Conservation (phyloP, 2,329 filamentous ascomycete species). For the Colletotrichum agaves region DNA sequence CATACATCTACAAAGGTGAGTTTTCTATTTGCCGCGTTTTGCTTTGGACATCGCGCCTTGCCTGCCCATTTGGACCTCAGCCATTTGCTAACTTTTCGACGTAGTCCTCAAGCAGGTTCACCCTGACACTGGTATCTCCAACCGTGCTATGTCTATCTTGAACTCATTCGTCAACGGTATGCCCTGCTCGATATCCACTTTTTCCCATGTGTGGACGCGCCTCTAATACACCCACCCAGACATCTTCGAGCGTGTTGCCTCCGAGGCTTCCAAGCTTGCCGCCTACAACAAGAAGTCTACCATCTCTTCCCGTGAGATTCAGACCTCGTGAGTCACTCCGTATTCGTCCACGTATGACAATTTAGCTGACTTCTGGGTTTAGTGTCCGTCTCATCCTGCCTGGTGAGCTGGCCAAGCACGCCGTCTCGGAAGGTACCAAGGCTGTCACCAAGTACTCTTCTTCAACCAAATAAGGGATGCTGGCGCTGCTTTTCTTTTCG, state of each 20-base stretch:
- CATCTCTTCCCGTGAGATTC: constrained; percentile 98
- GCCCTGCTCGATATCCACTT: neutral
- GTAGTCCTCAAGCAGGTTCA: constrained; percentile 99
- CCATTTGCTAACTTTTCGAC: constrained; percentile 44
- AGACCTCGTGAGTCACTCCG: constrained; percentile 78
- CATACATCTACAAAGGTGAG: constrained; percentile 99
- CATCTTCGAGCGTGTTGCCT: constrained; percentile 99
- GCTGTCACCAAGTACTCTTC: constrained; percentile 99
- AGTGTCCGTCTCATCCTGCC: constrained; percentile 95
- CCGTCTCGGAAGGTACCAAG: constrained; percentile 99
- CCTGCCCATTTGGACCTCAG: neutral
- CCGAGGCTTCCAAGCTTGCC: constrained; percentile 98
- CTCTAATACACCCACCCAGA: constrained; percentile 63
- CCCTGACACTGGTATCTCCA: constrained; percentile 99
- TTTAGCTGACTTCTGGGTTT: constrained; percentile 59
- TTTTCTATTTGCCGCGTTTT: neutral
- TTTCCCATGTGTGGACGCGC: neutral
- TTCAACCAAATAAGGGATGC: constrained; percentile 88
- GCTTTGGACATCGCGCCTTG: neutral
- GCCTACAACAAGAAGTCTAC: constrained; percentile 99
- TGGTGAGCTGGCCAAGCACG: constrained; percentile 99
- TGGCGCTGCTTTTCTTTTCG: constrained; percentile 68
- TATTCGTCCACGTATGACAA: neutral
- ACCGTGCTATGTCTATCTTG: constrained; percentile 99
- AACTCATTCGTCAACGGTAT: constrained; percentile 99